Evolutionary conservation across 2,329 filamentous ascomycete genomes (phyloP), one percentile per base, ranked within the genome.

Genomic region (Fusarium albidum): DNA sequence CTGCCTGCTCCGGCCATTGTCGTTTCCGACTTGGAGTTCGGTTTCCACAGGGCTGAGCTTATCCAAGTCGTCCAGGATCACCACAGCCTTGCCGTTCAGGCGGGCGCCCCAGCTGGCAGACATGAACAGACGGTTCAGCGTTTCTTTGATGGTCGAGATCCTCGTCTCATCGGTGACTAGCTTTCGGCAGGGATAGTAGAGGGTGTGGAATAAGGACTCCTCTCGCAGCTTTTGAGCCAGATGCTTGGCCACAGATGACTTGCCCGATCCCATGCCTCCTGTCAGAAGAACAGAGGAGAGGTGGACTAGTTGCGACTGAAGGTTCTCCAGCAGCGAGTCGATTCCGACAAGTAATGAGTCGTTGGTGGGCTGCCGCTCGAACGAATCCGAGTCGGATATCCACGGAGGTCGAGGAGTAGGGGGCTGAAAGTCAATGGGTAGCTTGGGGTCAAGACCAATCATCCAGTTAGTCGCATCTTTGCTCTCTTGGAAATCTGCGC

Each of bases 1-100:
- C 66, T 98, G 93, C 28, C 92, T 86, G 70, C 93, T 98, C 59
- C 94, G 85, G 14, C 91, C 91, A 68, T 99, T 98, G 64, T 98
- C 92, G 54, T 92, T 93, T 57, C 92, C 92, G 5, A 96, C 91
- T 72, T 97, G 92, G 11, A 99, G 81, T 71, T 99, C 95, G 0
- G 93, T 97, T 74, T 99, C 96, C 1, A 88, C 89, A 0, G 95
- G 94, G 69, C 94, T 98, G 2, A 99, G 80, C 67, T 91, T 92
- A 73, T 99, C 95, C 7, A 99, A 76, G 67, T 99, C 95, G 68
- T 99, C 95, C 2, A 99, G 79, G 41, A 99, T 85, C 15, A 99
- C 90, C 3, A 98, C 71, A 0, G 93, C 85, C 57, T 86, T 88
- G 5, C 95, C 95, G 17, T 92, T 93, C 1, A 95, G 81, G 54